Conservation (phyloP, 192 early-diverging fungal genomes). For the Blastocladiella britannica region DNA sequence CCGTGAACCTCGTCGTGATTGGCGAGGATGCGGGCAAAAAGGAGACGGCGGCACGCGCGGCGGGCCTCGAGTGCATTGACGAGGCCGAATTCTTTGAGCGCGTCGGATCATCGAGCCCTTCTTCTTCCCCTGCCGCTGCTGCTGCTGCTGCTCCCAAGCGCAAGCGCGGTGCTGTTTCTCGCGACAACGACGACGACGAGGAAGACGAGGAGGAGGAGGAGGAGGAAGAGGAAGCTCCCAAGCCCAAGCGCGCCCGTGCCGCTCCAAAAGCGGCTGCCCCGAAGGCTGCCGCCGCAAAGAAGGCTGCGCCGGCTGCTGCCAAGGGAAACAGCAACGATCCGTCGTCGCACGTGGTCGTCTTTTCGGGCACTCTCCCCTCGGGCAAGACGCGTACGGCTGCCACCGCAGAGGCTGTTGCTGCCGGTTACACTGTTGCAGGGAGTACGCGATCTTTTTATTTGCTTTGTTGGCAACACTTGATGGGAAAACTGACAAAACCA, state of each 20-base stretch:
- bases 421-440: not conserved
- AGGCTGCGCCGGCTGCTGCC: slow-evolving; percentile 13
- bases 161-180: slow-evolving; percentile 3
- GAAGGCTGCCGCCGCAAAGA: slow-evolving; percentile 9
- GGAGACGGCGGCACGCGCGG: too few relatives aligned
- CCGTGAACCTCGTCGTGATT: not conserved
- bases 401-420: not conserved
- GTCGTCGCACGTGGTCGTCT: not conserved
- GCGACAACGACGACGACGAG: not conserved
- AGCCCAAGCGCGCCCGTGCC: not conserved
- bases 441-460: too few relatives aligned
- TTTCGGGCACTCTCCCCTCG: not conserved
- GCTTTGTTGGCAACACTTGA: too few relatives aligned
- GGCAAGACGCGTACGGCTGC: not conserved
- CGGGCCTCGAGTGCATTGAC: too few relatives aligned
- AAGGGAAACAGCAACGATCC: slow-evolving; percentile 7
- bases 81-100: too few relatives aligned
- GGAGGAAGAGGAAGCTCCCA: not conserved
- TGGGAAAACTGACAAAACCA: slow-evolving; percentile 10
- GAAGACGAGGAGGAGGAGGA: not conserved
- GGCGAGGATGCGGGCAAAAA: too few relatives aligned
- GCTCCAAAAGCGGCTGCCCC: not conserved
- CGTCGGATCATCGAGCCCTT: too few relatives aligned
- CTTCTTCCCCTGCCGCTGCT: not conserved
- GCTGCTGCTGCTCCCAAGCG: slow-evolving; percentile 9